Percentiles rank a stretch among this genome's conserved stretches.
Conservation (phyloP, 2,329 filamentous ascomycete genomes). For the Fusarium coicis region DNA sequence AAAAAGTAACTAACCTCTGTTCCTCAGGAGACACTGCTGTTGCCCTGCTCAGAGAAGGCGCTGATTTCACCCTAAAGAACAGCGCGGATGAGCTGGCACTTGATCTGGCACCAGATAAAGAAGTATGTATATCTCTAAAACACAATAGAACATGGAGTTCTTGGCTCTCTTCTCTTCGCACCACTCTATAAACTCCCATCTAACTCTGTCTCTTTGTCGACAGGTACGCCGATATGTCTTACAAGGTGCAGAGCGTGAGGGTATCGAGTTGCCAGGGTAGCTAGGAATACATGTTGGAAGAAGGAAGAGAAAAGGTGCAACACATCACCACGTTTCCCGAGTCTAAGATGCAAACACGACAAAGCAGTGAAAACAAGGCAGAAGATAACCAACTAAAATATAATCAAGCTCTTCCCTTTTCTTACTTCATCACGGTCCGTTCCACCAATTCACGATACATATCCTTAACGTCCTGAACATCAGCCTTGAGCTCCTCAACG, state of each 20-base stretch:
- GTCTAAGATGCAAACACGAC: conserved; percentile 3
- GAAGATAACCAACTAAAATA: background rate
- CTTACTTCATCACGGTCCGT: conserved; percentile 79
- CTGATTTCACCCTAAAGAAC: conserved; percentile 83
- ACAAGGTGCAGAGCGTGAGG: conserved; percentile 83
- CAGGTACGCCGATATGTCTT: conserved; percentile 82
- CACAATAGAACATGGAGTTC: background rate
- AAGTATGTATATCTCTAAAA: conserved; percentile 64
- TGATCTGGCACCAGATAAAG: conserved; percentile 85
- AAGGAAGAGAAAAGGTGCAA: conserved; percentile 25
- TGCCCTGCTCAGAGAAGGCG: conserved; percentile 83
- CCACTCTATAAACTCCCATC: conserved; percentile 24
- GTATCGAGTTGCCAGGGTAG: conserved; percentile 68
- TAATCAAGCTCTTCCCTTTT: background rate
- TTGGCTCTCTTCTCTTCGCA: background rate
- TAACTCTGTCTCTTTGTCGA: conserved; percentile 31
- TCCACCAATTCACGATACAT: conserved; percentile 96
- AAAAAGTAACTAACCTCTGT: background rate
- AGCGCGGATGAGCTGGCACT: conserved; percentile 76
- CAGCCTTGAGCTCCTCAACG: conserved; percentile 88
- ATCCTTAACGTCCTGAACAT: conserved; percentile 92
- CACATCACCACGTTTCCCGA: conserved; percentile 4
- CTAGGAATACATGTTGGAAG: conserved; percentile 34
- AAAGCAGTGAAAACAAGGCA: background rate
- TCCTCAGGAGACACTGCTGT: conserved; percentile 79